Evolutionary conservation across 2,329 filamentous ascomycete species (phyloP), one percentile per base, ranked within the genome.

Genomic region (Ilyonectria mors-panacis): DNA sequence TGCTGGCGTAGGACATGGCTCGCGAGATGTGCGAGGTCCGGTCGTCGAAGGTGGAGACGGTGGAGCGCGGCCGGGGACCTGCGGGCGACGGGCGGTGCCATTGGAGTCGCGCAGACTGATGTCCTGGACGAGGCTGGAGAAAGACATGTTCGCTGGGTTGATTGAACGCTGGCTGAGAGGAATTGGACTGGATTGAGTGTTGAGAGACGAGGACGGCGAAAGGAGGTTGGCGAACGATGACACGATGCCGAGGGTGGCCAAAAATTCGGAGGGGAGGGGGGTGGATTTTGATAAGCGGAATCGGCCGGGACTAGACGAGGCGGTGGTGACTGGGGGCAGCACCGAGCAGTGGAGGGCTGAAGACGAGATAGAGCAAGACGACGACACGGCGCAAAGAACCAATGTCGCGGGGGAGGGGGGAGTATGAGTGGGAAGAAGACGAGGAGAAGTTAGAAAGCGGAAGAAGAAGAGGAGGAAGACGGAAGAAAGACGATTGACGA

Each of bases 101-200:
- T 82, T 81, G 72, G 81, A 77, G 76, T 91, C 89, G 74, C 88
- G 88, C 68, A 91, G 85, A 30, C 87, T 86, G 69, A 92, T 81
- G 71, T 92, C 89, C 71, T 91, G 89, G 26, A 92, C 88, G 60
- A 92, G 88, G 76, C 87, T 90, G 45, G 89, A 92, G 82, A 92
- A 91, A 39, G 89, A 92, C 89, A 92, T 91, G 67, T 59, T 75
- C 70, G 35, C 61, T 58, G 56, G 45, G 33, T 65, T 50, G 58
- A 65, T 65, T 70, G 63, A 51, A 44, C 12, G 47, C 61, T 53
- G 39, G 26, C 44, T 44, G 48, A 30, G 21, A 21, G 39, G 53
- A 63, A 54, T 60, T 53, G 61, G 33, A 39, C 26, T 28, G 53
- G 42, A 61, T 61, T 54, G 59, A 45, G 37, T 53, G 54, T 63